phyloP scores from a whole-genome alignment of 1,139 yeast genomes.

The Hyphopichia khmerensis region DNA sequence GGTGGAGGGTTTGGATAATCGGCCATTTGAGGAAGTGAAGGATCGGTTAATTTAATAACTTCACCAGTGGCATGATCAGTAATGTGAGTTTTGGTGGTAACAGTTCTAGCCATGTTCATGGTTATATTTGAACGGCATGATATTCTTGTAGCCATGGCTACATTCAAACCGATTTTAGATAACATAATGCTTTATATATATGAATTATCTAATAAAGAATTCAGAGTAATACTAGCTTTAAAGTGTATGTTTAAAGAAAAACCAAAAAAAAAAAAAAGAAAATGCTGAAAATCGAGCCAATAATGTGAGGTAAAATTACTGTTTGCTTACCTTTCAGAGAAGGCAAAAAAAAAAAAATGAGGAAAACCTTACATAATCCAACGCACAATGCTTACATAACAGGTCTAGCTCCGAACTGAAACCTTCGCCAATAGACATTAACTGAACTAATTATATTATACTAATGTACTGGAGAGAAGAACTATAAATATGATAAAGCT shows the following conservation, averaged over 20 bases:
- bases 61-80: constrained; percentile 43
- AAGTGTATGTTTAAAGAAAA: neutral
- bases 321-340: neutral
- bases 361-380: no score
- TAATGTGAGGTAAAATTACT: constrained; percentile 5
- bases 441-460: neutral
- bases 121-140: neutral
- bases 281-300: constrained; percentile 4
- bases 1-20: constrained; percentile 43
- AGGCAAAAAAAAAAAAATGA: neutral
- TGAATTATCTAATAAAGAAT: neutral
- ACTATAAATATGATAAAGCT: neutral
- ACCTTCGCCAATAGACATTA: no score
- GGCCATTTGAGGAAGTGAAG: constrained; percentile 44
- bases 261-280: neutral
- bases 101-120: constrained; percentile 15
- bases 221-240: neutral
- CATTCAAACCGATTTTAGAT: constrained; percentile 28
- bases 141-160: constrained; percentile 5
- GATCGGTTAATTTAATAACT: constrained; percentile 44
- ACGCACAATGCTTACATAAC: no score
- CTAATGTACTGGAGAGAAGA: neutral
- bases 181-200: constrained; percentile 16
- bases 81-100: constrained; percentile 40
- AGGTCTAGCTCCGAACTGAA: no score